Conservation (phyloP, 441 rosid genomes). For the Syzygium malaccense region DNA sequence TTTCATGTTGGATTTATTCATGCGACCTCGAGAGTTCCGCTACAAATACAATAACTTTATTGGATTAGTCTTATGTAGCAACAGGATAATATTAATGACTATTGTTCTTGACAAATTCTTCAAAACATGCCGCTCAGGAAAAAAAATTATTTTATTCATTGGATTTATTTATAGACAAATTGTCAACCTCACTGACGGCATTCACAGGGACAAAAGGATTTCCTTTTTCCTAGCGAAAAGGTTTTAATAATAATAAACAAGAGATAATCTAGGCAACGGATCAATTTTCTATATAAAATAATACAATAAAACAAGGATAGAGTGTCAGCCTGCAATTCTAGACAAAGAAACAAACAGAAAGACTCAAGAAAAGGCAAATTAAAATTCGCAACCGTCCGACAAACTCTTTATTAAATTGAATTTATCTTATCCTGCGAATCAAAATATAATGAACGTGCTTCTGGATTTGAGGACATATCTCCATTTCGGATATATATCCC, state of each 20-base stretch:
- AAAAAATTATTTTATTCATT: neutral
- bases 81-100: neutral
- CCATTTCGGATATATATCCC: conserved; percentile 2
- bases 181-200: neutral
- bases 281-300: neutral
- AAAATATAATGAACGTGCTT: neutral
- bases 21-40: rapidly evolving
- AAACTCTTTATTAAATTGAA: neutral
- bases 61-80: neutral
- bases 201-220: neutral
- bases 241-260: neutral
- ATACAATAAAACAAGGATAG: neutral
- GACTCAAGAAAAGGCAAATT: neutral
- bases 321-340: neutral
- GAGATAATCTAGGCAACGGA: neutral
- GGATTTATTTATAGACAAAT: neutral
- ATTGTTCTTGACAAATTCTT: neutral
- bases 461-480: conserved; percentile 10
- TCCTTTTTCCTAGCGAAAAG: neutral
- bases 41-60: neutral
- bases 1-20: neutral
- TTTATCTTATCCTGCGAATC: neutral
- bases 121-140: no score
- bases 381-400: neutral
- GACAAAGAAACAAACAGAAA: neutral